Conservation (phyloP, 148 eudicot genomes). For the Vaccinium macrocarpon region DNA sequence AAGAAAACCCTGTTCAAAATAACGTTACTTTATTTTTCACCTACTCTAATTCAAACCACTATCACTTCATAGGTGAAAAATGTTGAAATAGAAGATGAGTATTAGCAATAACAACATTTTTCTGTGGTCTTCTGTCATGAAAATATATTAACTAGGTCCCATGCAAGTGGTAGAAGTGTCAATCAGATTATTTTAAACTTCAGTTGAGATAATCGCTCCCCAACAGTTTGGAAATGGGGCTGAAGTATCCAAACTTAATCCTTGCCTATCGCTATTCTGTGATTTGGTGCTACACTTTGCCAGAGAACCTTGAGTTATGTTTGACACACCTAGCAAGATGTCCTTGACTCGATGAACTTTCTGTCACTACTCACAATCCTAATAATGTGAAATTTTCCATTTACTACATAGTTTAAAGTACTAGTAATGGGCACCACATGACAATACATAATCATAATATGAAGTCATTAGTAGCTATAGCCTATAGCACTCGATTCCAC, state of each 20-base stretch:
- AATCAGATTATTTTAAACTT: not conserved
- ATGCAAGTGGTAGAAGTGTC: constrained; percentile 3
- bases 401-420: not conserved
- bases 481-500: not conserved
- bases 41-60: not conserved
- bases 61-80: not conserved
- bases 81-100: not conserved
- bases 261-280: not conserved
- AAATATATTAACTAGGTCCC: not conserved
- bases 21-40: not conserved
- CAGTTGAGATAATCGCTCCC: constrained; percentile 3
- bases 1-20: not conserved
- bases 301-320: not conserved
- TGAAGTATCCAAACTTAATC: not conserved
- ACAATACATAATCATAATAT: not conserved
- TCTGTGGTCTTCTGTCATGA: not conserved
- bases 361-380: not conserved
- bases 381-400: not conserved
- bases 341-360: not conserved
- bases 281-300: not conserved
- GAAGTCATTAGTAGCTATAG: not conserved
- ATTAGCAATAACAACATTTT: not conserved
- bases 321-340: not conserved
- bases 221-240: not conserved
- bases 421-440: not conserved